phyloP scores from a whole-genome alignment of 1,284 basidiomycete species.

The Vanrija pseudolonga region DNA sequence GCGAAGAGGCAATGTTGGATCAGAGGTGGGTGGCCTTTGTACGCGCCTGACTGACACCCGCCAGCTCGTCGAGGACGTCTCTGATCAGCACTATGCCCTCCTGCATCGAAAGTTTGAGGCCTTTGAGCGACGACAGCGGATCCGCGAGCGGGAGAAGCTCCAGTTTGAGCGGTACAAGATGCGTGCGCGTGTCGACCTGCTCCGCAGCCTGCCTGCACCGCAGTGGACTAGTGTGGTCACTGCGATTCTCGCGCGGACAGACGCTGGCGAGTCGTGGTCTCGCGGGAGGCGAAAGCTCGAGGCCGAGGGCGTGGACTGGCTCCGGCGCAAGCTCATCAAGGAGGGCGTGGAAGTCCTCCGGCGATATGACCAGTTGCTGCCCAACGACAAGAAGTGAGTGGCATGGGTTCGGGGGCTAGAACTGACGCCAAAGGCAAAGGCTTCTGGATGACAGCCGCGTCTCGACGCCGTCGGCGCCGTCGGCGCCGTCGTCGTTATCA shows the following conservation, averaged over 20 bases:
- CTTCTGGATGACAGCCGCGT: background rate
- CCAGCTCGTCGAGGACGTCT: conserved; percentile 65
- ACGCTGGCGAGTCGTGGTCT: conserved; percentile 17
- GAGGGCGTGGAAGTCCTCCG: conserved; percentile 44
- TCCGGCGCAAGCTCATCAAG: conserved; percentile 33
- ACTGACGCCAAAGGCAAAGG: background rate
- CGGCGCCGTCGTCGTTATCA: background rate
- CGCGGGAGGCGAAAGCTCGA: conserved; percentile 34
- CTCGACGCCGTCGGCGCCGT: background rate
- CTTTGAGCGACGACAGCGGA: conserved; percentile 76
- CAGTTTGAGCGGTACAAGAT: conserved; percentile 87
- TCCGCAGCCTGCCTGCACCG: conserved; percentile 52
- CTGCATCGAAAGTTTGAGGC: conserved; percentile 81
- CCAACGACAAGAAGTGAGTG: conserved; percentile 3
- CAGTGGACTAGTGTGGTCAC: conserved; percentile 30
- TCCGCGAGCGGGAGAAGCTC: conserved; percentile 84
- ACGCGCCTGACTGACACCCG: background rate
- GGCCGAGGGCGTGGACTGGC: conserved; percentile 35
- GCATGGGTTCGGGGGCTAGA: conserved; percentile 22
- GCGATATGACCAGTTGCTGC: conserved; percentile 24
- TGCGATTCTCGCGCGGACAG: conserved; percentile 15
- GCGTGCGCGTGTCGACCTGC: conserved; percentile 78
- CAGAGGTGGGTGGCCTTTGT: conserved; percentile 14
- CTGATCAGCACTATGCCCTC: conserved; percentile 77
- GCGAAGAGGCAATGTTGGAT: conserved; percentile 18